Base-by-base conservation (phyloP, 2,329 filamentous ascomycete species). In the Fusarium sp. region DNA sequence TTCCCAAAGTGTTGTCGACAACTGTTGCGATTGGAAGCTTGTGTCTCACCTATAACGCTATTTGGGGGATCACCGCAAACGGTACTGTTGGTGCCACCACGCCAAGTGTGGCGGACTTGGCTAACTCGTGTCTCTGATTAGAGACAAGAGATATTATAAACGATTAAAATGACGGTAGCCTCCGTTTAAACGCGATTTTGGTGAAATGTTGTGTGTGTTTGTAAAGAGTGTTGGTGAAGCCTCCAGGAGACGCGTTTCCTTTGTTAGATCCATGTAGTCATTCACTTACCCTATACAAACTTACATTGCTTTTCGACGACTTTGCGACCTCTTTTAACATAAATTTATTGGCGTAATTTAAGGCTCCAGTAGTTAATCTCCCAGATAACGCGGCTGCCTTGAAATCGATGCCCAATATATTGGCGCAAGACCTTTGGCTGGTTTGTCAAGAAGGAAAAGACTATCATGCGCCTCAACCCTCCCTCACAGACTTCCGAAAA, bases 21-120 rank as follows among this genome's bases (percentile, higher is more conserved):
- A 15, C 15, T 22, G 24, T 46, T 31, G n/a, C 51, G 44, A 50
- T 48, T 36, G 9, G 48, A 48, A 42, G 44, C 34, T 53, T 32
- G 32, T 58, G 44, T 65, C 61, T 65, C 40, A 65, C 61, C 61
- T 54, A 36, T 19, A 38, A 25, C 28, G 44, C 32, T 25, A 19
- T 22, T 19, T 24, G 19, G 19, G 32, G 15, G 34, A 45, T 42
- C 38, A 25, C 15, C 22, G 40, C 39, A n/a, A 40, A 34, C 41
- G 10, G 24, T 41, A 41, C 31, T 48, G 48, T 34, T 25, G 28
- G 61, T 51, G 13, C 38, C 31, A 53, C 53, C 26, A 44, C 28
- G 24, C n/a, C 25, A 31, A 46, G 36, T 26, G 43, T 28, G 43
- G 25, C 35, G 7, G 35, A 19, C n/a, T 22, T 47, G 11, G 32